Base-by-base conservation (phyloP, 176 grass and related monocot genomes). In the Oryza glaberrima region DNA sequence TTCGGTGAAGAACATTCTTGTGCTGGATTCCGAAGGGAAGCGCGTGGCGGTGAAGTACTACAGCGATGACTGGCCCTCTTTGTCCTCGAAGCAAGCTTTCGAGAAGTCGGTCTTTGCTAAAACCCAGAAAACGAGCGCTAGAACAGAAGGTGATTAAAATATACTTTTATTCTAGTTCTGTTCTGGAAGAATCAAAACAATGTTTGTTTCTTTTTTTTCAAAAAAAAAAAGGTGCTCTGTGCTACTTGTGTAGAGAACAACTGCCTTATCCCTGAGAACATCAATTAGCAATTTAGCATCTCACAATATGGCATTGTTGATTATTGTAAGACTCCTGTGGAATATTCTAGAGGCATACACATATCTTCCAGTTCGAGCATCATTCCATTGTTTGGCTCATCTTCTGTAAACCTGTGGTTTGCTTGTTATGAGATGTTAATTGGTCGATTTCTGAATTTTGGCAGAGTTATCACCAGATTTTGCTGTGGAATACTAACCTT, bases 1-100 rank as follows among this genome's bases (percentile, higher is more conserved):
- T 52, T 87, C 48, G 9, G 86, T 91, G 15, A 94, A 94, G 75
- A 94, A 91, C 77, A 84, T 91, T 81, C 72, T 94, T 14, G 28
- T 94, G 69, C 92, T 94, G 54, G 92, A 94, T 49, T 89, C 87
- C 8, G 89, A 91, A 61, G 92, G 92, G 43, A 94, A 89, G 61
- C 92, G 89, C 26, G 89, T 91, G 54, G 84, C 83, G 66, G 77
- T 90, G 16, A 94, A 92, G 77, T 90, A 94, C 80, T 94, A 83
- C 84, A 43, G 77, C 65, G 72, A 92, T 35, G 89, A 92, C 13
- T 94, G 92, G 89, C 84, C 84, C 28, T 76, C 89, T 0, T 71
- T 78, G 14, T 82, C 92, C 76, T 76, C 89, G 5, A 94, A 92
- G 77, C n/a, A 89, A 36, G 81, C 87, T 30, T 94, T 94, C 67